phyloP scores from a whole-genome alignment of 2,329 filamentous ascomycete species.

The Fusarium guadeloupense region DNA sequence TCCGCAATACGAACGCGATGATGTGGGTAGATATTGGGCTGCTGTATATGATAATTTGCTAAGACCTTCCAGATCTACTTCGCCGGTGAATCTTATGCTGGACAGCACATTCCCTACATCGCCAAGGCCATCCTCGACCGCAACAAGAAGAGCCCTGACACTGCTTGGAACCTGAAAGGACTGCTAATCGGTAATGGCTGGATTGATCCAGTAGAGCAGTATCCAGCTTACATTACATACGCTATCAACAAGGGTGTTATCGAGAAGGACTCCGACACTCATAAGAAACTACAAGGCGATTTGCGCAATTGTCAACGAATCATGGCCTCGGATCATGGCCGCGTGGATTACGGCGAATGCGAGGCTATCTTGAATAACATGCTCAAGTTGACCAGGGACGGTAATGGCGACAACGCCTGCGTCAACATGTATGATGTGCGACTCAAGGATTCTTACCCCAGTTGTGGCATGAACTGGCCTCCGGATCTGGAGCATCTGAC shows the following conservation, averaged over 20 bases:
- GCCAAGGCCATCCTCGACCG: slow-evolving; percentile 88
- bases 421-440: slow-evolving; percentile 98
- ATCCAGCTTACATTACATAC: slow-evolving; percentile 84
- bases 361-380: slow-evolving; percentile 80
- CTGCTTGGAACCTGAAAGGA: slow-evolving; percentile 80
- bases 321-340: slow-evolving; percentile 55
- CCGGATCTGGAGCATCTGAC: slow-evolving; percentile 81
- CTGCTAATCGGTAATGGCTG: slow-evolving; percentile 97
- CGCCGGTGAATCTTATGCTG: slow-evolving; percentile 95
- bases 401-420: slow-evolving; percentile 68
- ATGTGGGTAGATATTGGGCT: slow-evolving; percentile 70
- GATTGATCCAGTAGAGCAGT: slow-evolving; percentile 92
- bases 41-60: slow-evolving; percentile 18
- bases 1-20: slow-evolving; percentile 89
- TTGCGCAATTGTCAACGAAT: slow-evolving; percentile 74
- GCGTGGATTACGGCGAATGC: slow-evolving; percentile 76
- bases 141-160: slow-evolving; percentile 69
- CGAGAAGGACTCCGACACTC: slow-evolving; percentile 69
- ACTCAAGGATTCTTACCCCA: slow-evolving; percentile 79
- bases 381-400: slow-evolving; percentile 69
- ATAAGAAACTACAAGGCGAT: slow-evolving; percentile 72
- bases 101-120: slow-evolving; percentile 97
- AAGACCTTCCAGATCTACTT: slow-evolving; percentile 77
- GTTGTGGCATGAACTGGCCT: slow-evolving; percentile 98
- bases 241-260: slow-evolving; percentile 81